Percentiles rank a stretch among this genome's conserved stretches.
phyloP scores from a whole-genome alignment of 148 eudicot species.

The Bassia scoparia region DNA sequence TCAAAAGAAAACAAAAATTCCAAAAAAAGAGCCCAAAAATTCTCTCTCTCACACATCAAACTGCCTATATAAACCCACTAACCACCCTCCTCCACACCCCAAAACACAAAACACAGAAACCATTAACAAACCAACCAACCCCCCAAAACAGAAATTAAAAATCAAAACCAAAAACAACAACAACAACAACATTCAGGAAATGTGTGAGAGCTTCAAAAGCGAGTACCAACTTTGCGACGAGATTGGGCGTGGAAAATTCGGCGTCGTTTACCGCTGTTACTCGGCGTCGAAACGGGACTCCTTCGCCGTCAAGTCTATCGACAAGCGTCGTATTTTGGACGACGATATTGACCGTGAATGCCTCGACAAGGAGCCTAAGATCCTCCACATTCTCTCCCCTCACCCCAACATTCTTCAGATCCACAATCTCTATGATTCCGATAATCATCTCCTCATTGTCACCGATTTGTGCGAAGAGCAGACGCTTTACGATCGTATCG shows the following conservation, averaged over 20 bases:
- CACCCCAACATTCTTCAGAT: conserved; percentile 43
- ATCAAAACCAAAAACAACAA: no score
- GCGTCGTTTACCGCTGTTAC: conserved; percentile 65
- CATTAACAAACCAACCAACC: neutral
- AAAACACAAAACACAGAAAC: no score
- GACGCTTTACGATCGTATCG: conserved; percentile 39
- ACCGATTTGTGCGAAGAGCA: conserved; percentile 35
- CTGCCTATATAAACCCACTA: no score
- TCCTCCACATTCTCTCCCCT: conserved; percentile 38
- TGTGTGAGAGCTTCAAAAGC: conserved; percentile 48
- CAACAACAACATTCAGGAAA: conserved; percentile 21
- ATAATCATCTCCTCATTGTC: conserved; percentile 32
- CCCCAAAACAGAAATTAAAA: neutral
- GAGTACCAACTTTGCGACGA: conserved; percentile 71
- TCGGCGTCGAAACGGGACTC: conserved; percentile 46
- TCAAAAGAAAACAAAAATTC: no score
- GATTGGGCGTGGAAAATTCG: conserved; percentile 85
- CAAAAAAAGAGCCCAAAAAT: no score
- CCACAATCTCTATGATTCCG: conserved; percentile 38
- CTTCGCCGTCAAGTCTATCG: conserved; percentile 68
- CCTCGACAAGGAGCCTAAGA: conserved; percentile 40
- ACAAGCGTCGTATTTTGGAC: conserved; percentile 42
- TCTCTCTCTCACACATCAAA: no score
- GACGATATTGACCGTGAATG: conserved; percentile 54
- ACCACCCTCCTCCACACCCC: no score